Percentiles rank a stretch among this genome's conserved stretches.
These are phyloP conservation scores for Barbarea vulgaris DNA, from an alignment of 345 rosid species.

Conservation along the genomic window DNA sequence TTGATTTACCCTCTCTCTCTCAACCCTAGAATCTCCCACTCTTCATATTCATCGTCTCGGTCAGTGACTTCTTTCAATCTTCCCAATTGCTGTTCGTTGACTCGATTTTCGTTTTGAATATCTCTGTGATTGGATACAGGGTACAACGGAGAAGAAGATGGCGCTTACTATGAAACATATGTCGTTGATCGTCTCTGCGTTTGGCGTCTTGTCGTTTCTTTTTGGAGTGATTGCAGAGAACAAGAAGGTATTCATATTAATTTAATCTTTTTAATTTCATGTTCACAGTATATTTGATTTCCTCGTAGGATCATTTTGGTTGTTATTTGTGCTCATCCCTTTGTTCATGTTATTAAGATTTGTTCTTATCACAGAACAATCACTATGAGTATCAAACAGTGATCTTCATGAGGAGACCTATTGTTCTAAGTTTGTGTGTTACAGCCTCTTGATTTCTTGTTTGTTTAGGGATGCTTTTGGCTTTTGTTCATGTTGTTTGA, in stretches of 20 bases:
- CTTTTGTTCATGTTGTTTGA: background rate
- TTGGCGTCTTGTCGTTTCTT: constrained; percentile 66
- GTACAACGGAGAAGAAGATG: constrained; percentile 42
- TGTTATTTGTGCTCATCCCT: background rate
- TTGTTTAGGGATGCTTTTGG: constrained; percentile 2
- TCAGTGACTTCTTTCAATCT: background rate
- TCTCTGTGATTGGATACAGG: background rate
- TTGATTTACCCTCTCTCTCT: background rate
- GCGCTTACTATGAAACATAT: constrained; percentile 62
- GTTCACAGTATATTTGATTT: background rate
- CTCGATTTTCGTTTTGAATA: background rate
- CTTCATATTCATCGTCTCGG: constrained; percentile 20
- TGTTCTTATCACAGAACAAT: background rate
- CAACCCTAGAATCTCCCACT: background rate
- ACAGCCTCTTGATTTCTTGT: background rate
- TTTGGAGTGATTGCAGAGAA: constrained; percentile 79
- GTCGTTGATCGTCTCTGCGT: constrained; percentile 55
- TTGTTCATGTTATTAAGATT: background rate
- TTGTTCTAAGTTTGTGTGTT: background rate
- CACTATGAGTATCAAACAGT: background rate
- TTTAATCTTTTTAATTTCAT: background rate
- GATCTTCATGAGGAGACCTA: background rate
- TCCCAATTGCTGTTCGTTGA: no score
- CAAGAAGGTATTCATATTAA: constrained; percentile 56
- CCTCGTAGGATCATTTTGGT: background rate